Conservation (phyloP, 441 rosid species). For the Croton setiger region DNA sequence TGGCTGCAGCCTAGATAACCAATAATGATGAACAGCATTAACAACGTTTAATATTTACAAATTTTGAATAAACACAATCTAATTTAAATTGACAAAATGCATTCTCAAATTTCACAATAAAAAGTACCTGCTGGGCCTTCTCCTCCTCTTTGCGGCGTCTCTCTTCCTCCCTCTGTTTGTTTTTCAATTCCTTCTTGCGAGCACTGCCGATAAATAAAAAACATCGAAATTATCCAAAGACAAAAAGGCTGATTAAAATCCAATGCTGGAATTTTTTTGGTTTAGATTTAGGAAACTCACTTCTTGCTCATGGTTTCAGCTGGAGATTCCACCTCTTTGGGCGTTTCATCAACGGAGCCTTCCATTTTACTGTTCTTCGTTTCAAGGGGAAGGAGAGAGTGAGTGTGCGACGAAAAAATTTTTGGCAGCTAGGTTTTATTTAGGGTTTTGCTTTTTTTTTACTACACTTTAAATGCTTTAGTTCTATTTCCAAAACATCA, state of each 20-base stretch:
- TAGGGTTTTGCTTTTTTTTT: no score
- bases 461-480: no score
- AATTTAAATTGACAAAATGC: no score
- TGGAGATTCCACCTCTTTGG: conserved; percentile 7
- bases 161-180: conserved; percentile 67
- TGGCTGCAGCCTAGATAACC: conserved; percentile 41
- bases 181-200: conserved; percentile 57
- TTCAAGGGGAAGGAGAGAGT: no score
- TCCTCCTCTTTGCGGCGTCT: conserved; percentile 63
- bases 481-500: no score
- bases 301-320: conserved; percentile 49
- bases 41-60: no score
- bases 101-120: no score
- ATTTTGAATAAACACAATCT: no score
- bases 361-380: not conserved
- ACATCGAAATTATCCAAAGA: not conserved
- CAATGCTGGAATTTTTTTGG: not conserved
- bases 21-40: no score
- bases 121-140: conserved; percentile 51
- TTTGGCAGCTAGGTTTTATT: no score
- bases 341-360: conserved; percentile 8
- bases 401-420: no score
- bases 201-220: conserved; percentile 39
- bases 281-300: conserved; percentile 22
- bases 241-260: no score